Evolutionary conservation across 1,139 yeast species (phyloP).

Genomic region (Diutina scorzettiae): DNA sequence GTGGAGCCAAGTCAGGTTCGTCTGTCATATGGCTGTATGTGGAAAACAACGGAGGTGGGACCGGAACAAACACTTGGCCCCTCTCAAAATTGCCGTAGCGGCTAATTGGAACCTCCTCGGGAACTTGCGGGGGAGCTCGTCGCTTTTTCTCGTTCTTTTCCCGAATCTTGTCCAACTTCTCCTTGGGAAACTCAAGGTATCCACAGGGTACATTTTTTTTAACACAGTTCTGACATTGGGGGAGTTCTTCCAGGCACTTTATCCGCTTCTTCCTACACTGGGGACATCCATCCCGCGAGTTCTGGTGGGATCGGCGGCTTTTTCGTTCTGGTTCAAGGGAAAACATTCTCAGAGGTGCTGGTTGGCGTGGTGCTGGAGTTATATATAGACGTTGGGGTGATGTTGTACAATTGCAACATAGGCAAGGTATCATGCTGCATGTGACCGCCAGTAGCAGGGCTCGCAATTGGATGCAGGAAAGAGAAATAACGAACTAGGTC

Average conservation of each 20-base stretch:
- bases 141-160: slow-evolving; percentile 16
- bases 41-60: neutral
- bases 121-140: too few species aligned
- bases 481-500: too few species aligned
- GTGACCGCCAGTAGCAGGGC: too few species aligned
- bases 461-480: too few species aligned
- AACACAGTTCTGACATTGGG: slow-evolving; percentile 28
- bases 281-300: slow-evolving; percentile 36
- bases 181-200: slow-evolving; percentile 29
- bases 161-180: slow-evolving; percentile 22
- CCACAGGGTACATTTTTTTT: slow-evolving; percentile 31
- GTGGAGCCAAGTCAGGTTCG: too few species aligned
- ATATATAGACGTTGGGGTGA: too few species aligned
- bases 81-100: neutral
- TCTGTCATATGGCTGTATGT: too few species aligned
- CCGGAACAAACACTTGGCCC: neutral
- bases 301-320: slow-evolving; percentile 33
- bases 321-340: slow-evolving; percentile 22
- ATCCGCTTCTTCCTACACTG: slow-evolving; percentile 33
- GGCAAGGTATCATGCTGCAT: too few species aligned
- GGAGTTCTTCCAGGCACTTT: slow-evolving; percentile 34
- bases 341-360: too few species aligned
- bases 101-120: too few species aligned
- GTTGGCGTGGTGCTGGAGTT: too few species aligned
- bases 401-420: too few species aligned